These are phyloP conservation scores for Eucalyptus leucophloia DNA, from an alignment of 345 rosid species.

Conservation along the genomic window DNA sequence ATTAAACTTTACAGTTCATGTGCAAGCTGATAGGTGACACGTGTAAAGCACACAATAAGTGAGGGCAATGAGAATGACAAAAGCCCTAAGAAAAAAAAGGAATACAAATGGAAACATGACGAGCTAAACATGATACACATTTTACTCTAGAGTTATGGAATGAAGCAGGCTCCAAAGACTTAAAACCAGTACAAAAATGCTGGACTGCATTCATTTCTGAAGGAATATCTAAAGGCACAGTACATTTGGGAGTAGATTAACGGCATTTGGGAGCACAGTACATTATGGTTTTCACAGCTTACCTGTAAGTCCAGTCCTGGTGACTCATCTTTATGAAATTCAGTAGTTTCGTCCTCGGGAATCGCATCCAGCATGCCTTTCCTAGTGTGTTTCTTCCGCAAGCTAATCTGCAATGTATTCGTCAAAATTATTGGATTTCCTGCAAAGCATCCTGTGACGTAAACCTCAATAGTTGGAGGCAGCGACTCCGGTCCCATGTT, in stretches of 20 bases:
- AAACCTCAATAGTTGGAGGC: conserved; percentile 67
- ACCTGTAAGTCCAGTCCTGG: conserved; percentile 55
- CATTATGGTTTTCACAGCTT: neutral
- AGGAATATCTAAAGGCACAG: neutral
- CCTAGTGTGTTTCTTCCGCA: conserved; percentile 49
- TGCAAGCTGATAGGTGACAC: neutral
- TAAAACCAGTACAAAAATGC: neutral
- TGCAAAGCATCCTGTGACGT: conserved; percentile 63
- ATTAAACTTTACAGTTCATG: neutral
- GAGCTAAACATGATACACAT: neutral
- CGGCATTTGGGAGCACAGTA: neutral
- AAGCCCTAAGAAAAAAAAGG: neutral
- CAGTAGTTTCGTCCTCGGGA: conserved; percentile 61
- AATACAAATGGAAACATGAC: neutral
- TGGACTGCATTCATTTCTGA: neutral
- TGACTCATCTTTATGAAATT: conserved; percentile 20
- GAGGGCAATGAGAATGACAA: neutral
- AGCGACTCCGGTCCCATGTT: conserved; percentile 28
- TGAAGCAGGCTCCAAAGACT: neutral
- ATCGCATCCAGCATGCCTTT: conserved; percentile 52
- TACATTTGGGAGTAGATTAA: neutral
- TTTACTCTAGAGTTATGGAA: neutral
- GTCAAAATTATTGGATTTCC: conserved; percentile 77
- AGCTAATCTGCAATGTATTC: conserved; percentile 59
- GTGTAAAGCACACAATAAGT: neutral